Evolutionary conservation across 352 stramenopile species (phyloP).

Genomic region (Globisporangium megalacanthum): DNA sequence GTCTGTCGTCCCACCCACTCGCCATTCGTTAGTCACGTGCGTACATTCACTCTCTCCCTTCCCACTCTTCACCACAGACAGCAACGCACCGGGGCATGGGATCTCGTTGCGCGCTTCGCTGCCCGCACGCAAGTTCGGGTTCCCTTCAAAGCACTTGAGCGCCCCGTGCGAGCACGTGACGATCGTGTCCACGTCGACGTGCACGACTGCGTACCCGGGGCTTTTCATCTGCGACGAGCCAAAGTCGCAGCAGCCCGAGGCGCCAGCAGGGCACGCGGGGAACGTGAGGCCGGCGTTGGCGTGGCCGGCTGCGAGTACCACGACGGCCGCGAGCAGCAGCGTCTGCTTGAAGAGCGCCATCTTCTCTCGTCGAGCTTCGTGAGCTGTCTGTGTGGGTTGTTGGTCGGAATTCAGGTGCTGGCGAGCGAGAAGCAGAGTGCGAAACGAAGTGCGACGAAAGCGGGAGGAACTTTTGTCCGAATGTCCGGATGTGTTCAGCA

Average conservation of each 20-base stretch:
- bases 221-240: slow-evolving; percentile 48
- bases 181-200: slow-evolving; percentile 41
- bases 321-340: slow-evolving; percentile 20
- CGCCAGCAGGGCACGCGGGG: slow-evolving; percentile 36
- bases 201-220: slow-evolving; percentile 52
- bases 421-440: too few species aligned
- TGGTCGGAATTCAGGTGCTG: too few species aligned
- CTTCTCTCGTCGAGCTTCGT: too few species aligned
- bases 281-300: slow-evolving; percentile 32
- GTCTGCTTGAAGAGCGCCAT: background rate
- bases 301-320: slow-evolving; percentile 9
- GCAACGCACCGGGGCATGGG: slow-evolving; percentile 39
- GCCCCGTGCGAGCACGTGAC: slow-evolving; percentile 53
- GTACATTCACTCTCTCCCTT: too few species aligned
- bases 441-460: too few species aligned
- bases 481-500: slow-evolving; percentile 5
- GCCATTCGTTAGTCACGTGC: background rate
- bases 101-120: slow-evolving; percentile 30
- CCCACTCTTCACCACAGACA: too few species aligned
- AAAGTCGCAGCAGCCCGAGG: slow-evolving; percentile 50
- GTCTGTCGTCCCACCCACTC: slow-evolving; percentile 20
- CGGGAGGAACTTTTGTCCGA: slow-evolving; percentile 1
- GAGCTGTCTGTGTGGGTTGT: too few species aligned
- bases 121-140: slow-evolving; percentile 45
- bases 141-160: slow-evolving; percentile 53